Evolutionary conservation across 78 protist species (phyloP).

Genomic region (Dictyostelium citrinum): DNA sequence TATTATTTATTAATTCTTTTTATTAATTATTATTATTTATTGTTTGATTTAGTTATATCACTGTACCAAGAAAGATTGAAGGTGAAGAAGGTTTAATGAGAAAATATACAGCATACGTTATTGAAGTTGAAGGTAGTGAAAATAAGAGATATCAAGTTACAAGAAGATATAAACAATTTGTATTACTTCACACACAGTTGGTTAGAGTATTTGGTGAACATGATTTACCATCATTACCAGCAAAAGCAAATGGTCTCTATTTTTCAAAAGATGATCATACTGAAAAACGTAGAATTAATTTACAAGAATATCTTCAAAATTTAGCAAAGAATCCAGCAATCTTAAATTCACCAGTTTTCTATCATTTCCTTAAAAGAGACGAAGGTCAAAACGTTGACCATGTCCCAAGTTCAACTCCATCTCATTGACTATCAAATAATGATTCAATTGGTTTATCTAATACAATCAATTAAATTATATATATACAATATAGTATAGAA

Average conservation of each 20-base stretch:
- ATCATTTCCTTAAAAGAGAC: constrained; percentile 45
- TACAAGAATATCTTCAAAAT: constrained; percentile 49
- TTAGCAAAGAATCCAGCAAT: neutral
- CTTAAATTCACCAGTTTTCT: neutral
- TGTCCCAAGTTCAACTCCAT: constrained; percentile 7
- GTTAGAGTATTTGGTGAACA: constrained; percentile 48
- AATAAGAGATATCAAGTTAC: constrained; percentile 20
- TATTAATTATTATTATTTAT: too few species aligned
- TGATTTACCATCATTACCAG: constrained; percentile 56
- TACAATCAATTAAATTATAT: neutral
- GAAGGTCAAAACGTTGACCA: neutral
- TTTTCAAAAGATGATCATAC: constrained; percentile 69
- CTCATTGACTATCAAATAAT: neutral
- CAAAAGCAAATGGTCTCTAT: constrained; percentile 53
- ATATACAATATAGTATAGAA: neutral
- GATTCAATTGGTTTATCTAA: neutral
- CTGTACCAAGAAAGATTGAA: constrained; percentile 34
- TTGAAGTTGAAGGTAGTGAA: constrained; percentile 36
- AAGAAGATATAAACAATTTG: constrained; percentile 73
- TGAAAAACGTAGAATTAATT: constrained; percentile 29
- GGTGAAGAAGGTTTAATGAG: constrained; percentile 18
- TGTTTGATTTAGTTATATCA: neutral
- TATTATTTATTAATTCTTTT: neutral
- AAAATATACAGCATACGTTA: constrained; percentile 45
- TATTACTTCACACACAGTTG: constrained; percentile 38